phyloP scores from a whole-genome alignment of 202 grass and related monocot species.

The Brachypodium distachyon region DNA sequence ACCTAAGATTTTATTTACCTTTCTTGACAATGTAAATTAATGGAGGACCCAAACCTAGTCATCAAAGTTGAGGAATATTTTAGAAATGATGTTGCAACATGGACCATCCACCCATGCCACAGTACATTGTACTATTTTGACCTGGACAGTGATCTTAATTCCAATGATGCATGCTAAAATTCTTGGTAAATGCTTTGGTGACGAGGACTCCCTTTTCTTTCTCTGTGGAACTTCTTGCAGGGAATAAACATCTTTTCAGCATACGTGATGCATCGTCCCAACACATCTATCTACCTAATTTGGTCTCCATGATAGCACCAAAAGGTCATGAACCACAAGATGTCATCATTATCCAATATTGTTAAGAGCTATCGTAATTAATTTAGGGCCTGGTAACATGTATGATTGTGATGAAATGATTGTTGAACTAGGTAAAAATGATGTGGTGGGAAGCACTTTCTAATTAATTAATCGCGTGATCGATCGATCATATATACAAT shows the following conservation, averaged over 20 bases:
- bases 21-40: background rate
- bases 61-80: background rate
- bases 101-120: background rate
- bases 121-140: background rate
- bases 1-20: background rate
- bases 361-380: background rate
- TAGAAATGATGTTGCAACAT: background rate
- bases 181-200: constrained; percentile 21
- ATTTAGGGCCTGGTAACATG: background rate
- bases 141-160: background rate
- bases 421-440: constrained; percentile 9
- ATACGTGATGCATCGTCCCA: constrained; percentile 1
- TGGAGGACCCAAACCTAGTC: background rate
- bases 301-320: constrained; percentile 34
- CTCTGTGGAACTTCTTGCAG: constrained; percentile 18
- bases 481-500: constrained; percentile 6
- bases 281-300: constrained; percentile 18
- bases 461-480: background rate
- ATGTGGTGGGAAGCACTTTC: constrained; percentile 33
- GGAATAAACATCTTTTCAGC: constrained; percentile 20
- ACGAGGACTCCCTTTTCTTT: constrained; percentile 14
- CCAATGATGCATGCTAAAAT: constrained; percentile 11
- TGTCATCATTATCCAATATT: background rate
- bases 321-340: background rate
- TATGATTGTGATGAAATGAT: background rate